These are phyloP conservation scores for Xylariaceae sp. DNA, from an alignment of 2,329 filamentous ascomycete genomes.

Conservation along the genomic window DNA sequence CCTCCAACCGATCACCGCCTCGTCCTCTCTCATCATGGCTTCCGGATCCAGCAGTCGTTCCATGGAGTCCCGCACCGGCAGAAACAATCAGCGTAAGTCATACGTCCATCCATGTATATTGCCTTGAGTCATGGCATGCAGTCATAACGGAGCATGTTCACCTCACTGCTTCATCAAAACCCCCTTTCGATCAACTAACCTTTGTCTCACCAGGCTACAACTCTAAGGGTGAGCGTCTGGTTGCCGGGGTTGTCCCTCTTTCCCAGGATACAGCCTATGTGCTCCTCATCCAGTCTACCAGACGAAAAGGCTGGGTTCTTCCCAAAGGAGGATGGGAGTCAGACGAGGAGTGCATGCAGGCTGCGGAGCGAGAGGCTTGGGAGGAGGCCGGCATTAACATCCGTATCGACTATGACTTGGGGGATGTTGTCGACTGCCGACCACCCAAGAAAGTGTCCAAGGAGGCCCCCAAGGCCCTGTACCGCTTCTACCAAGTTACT, in stretches of 20 bases:
- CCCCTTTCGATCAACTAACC: constrained; percentile 34
- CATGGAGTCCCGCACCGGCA: constrained; percentile 71
- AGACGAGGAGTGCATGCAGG: constrained; percentile 82
- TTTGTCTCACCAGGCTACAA: constrained; percentile 70
- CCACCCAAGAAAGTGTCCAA: constrained; percentile 69
- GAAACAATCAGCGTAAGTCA: constrained; percentile 76
- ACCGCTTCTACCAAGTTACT: constrained; percentile 83
- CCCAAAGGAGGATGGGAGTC: constrained; percentile 98
- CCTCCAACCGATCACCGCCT: neutral
- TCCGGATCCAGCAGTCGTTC: constrained; percentile 40
- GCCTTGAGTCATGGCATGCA: too few species aligned
- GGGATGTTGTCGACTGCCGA: constrained; percentile 78
- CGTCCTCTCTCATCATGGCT: constrained; percentile 27
- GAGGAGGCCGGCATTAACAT: constrained; percentile 93
- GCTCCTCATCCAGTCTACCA: constrained; percentile 87
- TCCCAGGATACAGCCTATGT: constrained; percentile 83
- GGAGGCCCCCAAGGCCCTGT: constrained; percentile 58
- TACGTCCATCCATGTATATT: constrained; percentile 5
- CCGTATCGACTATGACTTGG: constrained; percentile 79
- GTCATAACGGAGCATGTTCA: neutral
- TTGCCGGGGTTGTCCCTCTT: constrained; percentile 89
- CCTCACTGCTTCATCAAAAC: constrained; percentile 2
- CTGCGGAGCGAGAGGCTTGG: constrained; percentile 90
- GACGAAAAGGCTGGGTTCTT: constrained; percentile 89
- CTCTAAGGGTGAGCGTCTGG: constrained; percentile 84